phyloP scores from a whole-genome alignment of 2,329 filamentous ascomycete species.

The Colletotrichum orbiculare region DNA sequence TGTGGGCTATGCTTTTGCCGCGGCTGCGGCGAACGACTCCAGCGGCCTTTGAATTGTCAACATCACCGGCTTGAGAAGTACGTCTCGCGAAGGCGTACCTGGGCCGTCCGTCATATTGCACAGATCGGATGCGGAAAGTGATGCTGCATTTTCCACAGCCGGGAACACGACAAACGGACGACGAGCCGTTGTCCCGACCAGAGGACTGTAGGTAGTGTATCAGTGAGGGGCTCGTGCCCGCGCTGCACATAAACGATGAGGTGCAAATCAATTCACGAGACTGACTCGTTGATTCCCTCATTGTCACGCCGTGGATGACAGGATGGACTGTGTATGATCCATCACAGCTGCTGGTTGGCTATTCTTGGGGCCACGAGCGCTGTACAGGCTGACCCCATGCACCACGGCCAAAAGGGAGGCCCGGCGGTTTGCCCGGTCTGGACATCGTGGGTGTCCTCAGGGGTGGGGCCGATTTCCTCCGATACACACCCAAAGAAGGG shows the following conservation, averaged over 20 bases:
- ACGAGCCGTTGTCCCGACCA: too few species aligned
- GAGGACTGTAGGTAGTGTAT: too few species aligned
- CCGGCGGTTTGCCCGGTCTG: constrained; percentile 7
- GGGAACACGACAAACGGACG: too few species aligned
- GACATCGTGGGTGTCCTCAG: constrained; percentile 2
- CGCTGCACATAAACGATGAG: too few species aligned
- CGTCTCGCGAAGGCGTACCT: too few species aligned
- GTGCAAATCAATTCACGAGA: neutral
- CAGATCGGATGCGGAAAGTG: too few species aligned
- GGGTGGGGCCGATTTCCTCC: constrained; percentile 29
- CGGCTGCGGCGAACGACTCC: constrained; percentile 10
- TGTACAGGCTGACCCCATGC: constrained; percentile 25
- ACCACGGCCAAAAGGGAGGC: constrained; percentile 13
- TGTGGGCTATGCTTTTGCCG: constrained; percentile 21
- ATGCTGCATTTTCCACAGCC: too few species aligned
- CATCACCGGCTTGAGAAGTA: too few species aligned
- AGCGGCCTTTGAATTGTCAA: neutral
- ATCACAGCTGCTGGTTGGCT: neutral
- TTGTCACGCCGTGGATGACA: constrained; percentile 4
- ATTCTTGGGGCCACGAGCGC: neutral
- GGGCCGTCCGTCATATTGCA: too few species aligned
- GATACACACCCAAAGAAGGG: constrained; percentile 1
- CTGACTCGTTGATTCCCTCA: constrained; percentile 9
- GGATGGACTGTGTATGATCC: neutral
- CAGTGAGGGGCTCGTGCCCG: too few species aligned